A percentile compares a stretch with the other conserved stretches of the same genome.
These are phyloP conservation scores for Argentina anserina DNA, from an alignment of 306 rosid species.

Conservation along the genomic window DNA sequence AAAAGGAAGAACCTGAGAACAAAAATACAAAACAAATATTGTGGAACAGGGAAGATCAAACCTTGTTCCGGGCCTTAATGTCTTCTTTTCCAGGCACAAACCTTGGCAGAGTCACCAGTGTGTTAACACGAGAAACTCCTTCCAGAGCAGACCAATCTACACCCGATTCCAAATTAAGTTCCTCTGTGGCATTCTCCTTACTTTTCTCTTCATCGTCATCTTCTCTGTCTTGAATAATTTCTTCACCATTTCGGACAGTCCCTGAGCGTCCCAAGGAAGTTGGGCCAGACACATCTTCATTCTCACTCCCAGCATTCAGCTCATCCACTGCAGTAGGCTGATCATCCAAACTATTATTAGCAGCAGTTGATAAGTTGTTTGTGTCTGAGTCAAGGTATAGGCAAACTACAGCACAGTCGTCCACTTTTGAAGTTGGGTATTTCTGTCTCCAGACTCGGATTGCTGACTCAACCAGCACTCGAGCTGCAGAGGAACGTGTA, in stretches of 20 bases:
- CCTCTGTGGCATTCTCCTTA: conserved; percentile 42
- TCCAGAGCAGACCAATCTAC: conserved; percentile 92
- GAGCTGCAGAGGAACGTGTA: conserved; percentile 61
- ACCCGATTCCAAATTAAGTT: conserved; percentile 42
- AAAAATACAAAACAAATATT: conserved; percentile 15
- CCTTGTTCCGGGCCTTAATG: conserved; percentile 30
- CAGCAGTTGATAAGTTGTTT: conserved; percentile 41
- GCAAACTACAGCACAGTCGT: conserved; percentile 94
- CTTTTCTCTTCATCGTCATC: conserved; percentile 14
- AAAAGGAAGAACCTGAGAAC: conserved; percentile 22
- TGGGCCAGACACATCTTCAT: conserved; percentile 25
- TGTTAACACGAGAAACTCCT: conserved; percentile 96
- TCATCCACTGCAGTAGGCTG: conserved; percentile 29
- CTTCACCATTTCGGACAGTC: conserved; percentile 44
- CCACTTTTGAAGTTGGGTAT: conserved; percentile 93
- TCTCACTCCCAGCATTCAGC: conserved; percentile 25
- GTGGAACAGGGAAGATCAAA: conserved; percentile 18
- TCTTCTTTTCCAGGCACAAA: conserved; percentile 74
- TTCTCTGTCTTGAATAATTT: conserved; percentile 15
- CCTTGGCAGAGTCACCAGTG: conserved; percentile 86
- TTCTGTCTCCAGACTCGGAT: conserved; percentile 76
- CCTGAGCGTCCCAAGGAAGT: conserved; percentile 39
- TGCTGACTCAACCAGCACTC: conserved; percentile 82
- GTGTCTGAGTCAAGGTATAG: conserved; percentile 64
- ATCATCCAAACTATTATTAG: conserved; percentile 42